phyloP scores from a whole-genome alignment of 495 filamentous ascomycete species.

The Aspergillus incahuasiensis region DNA sequence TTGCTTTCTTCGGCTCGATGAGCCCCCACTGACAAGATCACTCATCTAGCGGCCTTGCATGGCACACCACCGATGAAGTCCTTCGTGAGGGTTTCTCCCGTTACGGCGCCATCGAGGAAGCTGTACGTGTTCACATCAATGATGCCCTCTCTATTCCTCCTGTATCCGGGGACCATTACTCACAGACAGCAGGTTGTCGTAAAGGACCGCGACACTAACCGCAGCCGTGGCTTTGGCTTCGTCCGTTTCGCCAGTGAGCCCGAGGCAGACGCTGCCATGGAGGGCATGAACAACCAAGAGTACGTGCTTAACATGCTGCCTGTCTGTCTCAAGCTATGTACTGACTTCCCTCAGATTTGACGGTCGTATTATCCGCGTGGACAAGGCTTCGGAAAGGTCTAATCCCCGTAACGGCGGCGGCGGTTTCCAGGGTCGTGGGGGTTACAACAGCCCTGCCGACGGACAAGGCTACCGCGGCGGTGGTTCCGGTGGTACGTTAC shows the following conservation, averaged over 20 bases:
- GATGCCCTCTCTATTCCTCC: not conserved
- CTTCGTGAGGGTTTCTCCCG: constrained; percentile 83
- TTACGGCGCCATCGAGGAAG: constrained; percentile 86
- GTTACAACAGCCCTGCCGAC: constrained; percentile 37
- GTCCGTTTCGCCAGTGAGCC: constrained; percentile 77
- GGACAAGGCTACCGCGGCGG: constrained; percentile 22
- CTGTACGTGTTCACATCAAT: constrained; percentile 46
- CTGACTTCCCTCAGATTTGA: constrained; percentile 65
- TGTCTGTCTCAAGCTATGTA: not conserved
- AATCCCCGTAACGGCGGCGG: constrained; percentile 30
- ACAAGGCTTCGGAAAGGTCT: constrained; percentile 84
- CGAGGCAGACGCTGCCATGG: constrained; percentile 81
- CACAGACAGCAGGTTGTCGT: constrained; percentile 70
- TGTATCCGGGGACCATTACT: not conserved
- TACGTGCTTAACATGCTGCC: constrained; percentile 40
- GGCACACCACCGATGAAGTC: constrained; percentile 88
- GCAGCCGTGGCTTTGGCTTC: constrained; percentile 96
- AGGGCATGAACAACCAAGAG: constrained; percentile 90
- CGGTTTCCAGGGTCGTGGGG: constrained; percentile 45
- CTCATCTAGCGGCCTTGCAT: constrained; percentile 76
- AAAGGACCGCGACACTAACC: constrained; percentile 92
- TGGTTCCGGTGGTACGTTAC: constrained; percentile 33
- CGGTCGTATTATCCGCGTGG: constrained; percentile 90
- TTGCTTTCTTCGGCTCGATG: constrained; percentile 29
- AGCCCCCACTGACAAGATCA: not conserved